Conservation (phyloP, 305 asterid species). For the Fraxinus latifolia region DNA sequence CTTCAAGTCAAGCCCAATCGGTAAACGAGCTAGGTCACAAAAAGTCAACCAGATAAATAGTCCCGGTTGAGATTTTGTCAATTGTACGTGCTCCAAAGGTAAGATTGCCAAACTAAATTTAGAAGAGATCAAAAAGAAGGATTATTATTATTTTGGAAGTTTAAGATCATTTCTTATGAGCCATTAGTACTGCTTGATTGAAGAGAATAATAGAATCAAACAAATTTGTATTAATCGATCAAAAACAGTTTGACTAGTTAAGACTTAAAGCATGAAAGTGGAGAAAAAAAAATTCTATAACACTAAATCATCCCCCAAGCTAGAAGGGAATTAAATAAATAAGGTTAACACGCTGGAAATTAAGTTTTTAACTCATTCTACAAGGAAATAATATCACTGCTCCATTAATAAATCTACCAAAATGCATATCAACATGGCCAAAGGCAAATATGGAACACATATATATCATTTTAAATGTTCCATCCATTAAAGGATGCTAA, state of each 20-base stretch:
- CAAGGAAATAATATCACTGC: neutral
- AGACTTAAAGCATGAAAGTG: neutral
- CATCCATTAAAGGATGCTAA: neutral
- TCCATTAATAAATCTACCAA: neutral
- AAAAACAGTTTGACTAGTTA: neutral
- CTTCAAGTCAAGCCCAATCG: neutral
- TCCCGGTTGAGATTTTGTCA: neutral
- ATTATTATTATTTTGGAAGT: neutral
- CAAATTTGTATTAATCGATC: neutral
- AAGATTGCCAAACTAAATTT: neutral
- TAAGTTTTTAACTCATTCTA: neutral
- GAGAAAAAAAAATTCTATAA: neutral
- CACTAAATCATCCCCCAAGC: neutral
- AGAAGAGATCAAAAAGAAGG: neutral
- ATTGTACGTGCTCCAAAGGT: neutral
- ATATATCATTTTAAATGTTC: neutral
- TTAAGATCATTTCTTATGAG: neutral
- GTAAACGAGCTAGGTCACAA: neutral
- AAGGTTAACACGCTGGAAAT: neutral
- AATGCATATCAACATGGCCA: neutral
- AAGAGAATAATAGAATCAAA: neutral
- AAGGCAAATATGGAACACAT: neutral
- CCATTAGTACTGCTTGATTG: neutral
- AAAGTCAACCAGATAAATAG: neutral
- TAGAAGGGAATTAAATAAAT: neutral